Evolutionary conservation across 257 asterid species (phyloP), one percentile per base, ranked within the genome.

Genomic region (Solanum lycopersicoides): DNA sequence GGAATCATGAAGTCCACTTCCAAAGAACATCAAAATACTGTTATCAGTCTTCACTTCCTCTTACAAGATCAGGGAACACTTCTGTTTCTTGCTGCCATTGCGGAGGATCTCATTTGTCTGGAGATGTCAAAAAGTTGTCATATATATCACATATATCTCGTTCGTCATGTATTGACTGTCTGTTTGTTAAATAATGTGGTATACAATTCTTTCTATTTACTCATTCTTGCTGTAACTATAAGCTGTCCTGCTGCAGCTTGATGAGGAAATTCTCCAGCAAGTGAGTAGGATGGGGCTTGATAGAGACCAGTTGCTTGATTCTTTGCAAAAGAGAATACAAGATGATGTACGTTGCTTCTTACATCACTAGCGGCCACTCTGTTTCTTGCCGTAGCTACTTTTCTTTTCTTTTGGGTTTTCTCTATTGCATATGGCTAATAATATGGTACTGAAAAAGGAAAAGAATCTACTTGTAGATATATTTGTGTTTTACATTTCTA

Each of bases 291-390:
- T 94, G 98, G 96, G 98, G 86, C 89, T 93, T 89, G 95, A 91
- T 88, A 92, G 94, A 90, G 91, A 72, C 90, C 98, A 93, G 88
- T 93, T 97, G 85, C 93, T 95, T 80, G 95, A 94, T 84, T 94
- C 99, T 83, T 92, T 97, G 56, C 96, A 94, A 88, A 97, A 88
- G 41, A 94, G 98, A 89, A 90, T 91, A 87, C 99, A 95, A 92
- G 95, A 97, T 91, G 98, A 95, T 92, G 99, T 95, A 93, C 60
- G 88, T 84, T 60, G 76, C 77, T 87, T 86, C 85, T 82, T 82
- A 50, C 68, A 82, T 50, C 69, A 82, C 39, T 50, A 50, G 32
- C 68, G 8, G 44, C 3, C 9, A 80, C 18, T 80, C 66, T 32
- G 4, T 82, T 30, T 82, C 42, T 80, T 47, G 85, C 11, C 3